Conservation (phyloP, 2,329 filamentous ascomycete species). For the Bipolaris gigantea region DNA sequence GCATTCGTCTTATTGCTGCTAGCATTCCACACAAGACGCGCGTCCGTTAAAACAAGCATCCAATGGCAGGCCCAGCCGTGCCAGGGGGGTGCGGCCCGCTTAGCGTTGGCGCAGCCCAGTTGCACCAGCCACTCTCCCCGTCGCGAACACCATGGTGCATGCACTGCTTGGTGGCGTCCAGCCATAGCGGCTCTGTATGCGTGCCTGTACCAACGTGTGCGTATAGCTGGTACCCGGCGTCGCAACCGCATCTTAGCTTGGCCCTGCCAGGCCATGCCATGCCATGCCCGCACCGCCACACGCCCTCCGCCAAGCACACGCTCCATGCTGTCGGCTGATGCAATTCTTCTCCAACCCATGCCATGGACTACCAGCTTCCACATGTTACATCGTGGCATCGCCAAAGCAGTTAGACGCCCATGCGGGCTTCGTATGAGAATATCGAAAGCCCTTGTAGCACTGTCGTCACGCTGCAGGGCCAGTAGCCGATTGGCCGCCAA, state of each 20-base stretch:
- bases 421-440: not conserved
- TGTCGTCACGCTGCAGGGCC: constrained; percentile 10
- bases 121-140: constrained; percentile 1
- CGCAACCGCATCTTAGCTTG: not conserved
- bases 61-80: constrained; percentile 1
- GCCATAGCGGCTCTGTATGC: not conserved
- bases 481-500: not conserved
- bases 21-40: constrained; percentile 18
- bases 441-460: not conserved
- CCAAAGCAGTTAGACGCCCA: not conserved
- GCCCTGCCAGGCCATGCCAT: not conserved
- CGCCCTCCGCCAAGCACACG: constrained; percentile 5
- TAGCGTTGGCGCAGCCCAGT: constrained; percentile 3
- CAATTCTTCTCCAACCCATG: constrained; percentile 8
- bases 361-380: not conserved
- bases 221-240: no score
- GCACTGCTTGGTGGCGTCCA: no score
- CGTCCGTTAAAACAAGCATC: constrained; percentile 14
- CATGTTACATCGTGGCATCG: not conserved
- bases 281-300: constrained; percentile 7
- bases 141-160: not conserved
- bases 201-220: not conserved
- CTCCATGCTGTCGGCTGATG: constrained; percentile 4
- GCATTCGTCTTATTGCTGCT: not conserved
- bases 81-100: constrained; percentile 17